These are phyloP conservation scores for Hawksworthiomyces lignivorus DNA, from an alignment of 2,329 filamentous ascomycete species.

Conservation along the genomic window DNA sequence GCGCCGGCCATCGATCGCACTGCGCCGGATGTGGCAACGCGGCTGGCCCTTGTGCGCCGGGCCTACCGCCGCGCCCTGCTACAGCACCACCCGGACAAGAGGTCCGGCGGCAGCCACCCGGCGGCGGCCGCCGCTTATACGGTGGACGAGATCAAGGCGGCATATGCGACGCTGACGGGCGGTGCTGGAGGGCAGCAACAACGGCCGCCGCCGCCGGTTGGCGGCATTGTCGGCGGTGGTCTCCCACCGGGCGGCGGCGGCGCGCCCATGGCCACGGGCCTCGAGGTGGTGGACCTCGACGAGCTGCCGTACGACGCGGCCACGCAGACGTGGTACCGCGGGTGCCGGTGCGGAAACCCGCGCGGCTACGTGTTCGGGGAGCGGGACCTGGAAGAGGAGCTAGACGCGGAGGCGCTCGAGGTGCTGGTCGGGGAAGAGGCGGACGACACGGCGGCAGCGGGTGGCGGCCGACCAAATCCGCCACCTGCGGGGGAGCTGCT, in stretches of 20 bases:
- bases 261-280: constrained; percentile 36
- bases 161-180: constrained; percentile 42
- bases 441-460: not conserved
- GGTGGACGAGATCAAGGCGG: constrained; percentile 56
- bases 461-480: constrained; percentile 18
- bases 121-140: constrained; percentile 30
- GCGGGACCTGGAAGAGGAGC: constrained; percentile 48
- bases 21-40: constrained; percentile 14
- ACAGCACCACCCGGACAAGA: constrained; percentile 58
- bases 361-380: constrained; percentile 53
- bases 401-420: constrained; percentile 24
- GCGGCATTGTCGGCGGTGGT: not conserved
- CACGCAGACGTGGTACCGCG: constrained; percentile 42
- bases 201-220: no score
- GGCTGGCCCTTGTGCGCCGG: constrained; percentile 45
- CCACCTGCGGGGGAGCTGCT: constrained; percentile 51
- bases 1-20: not conserved
- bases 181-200: not conserved
- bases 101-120: constrained; percentile 5
- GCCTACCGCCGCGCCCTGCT: constrained; percentile 60
- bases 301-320: constrained; percentile 46
- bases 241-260: constrained; percentile 1
- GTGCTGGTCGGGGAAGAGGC: constrained; percentile 16
- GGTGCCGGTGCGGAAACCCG: constrained; percentile 57
- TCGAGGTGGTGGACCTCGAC: constrained; percentile 59